Conservation (phyloP, 305 asterid genomes). For the Ruellia speciosa region DNA sequence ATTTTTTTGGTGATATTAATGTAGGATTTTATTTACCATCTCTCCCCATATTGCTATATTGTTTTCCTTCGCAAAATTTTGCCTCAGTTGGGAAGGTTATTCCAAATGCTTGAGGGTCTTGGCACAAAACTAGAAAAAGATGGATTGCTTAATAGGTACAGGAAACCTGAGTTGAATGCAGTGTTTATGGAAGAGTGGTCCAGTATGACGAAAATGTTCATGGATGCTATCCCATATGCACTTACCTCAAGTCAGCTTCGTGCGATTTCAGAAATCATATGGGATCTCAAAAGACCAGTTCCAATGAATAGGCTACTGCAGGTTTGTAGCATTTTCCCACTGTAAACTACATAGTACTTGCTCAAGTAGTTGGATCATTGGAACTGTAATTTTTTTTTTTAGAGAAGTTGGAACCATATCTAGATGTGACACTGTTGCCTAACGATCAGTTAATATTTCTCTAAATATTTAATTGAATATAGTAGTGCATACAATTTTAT, state of each 20-base stretch:
- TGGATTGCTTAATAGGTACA: conserved; percentile 60
- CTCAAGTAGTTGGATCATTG: conserved; percentile 1
- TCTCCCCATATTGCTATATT: background rate
- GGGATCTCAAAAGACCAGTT: conserved; percentile 86
- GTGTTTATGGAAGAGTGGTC: conserved; percentile 65
- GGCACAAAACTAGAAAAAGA: conserved; percentile 70
- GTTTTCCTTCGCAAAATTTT: conserved; percentile 9
- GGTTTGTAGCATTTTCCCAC: conserved; percentile 32
- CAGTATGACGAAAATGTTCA: conserved; percentile 45
- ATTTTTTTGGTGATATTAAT: background rate
- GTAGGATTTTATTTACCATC: background rate
- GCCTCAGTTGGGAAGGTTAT: conserved; percentile 67
- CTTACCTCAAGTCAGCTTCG: conserved; percentile 76
- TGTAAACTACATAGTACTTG: background rate
- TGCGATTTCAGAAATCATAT: conserved; percentile 85
- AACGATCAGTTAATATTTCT: background rate
- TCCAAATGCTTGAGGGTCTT: conserved; percentile 91
- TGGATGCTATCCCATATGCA: conserved; percentile 72
- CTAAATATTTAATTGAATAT: background rate
- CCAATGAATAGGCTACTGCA: conserved; percentile 93
- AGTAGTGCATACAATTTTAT: background rate
- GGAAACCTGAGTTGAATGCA: conserved; percentile 51
- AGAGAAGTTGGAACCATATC: background rate
- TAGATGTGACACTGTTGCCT: background rate
- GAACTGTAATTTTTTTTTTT: background rate